Base-by-base conservation (phyloP, 164 flowering plant genomes). In the Nelumbo lutea region DNA sequence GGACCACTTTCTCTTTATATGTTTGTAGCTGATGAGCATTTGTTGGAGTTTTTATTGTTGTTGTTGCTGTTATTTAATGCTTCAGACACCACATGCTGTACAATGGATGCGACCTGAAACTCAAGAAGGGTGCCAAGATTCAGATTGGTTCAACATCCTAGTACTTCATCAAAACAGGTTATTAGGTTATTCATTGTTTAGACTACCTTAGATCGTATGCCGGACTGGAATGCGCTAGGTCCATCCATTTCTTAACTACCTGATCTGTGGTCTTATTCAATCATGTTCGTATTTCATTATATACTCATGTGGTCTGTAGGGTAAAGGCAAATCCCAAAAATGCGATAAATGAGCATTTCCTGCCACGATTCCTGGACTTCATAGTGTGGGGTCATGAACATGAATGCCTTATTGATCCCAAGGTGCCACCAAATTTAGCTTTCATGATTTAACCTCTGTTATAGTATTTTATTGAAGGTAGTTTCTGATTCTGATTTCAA, bases 381-480 rank as follows among this genome's bases (percentile, higher is more conserved):
- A 74, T 95, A 9, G 97, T 95, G 41, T 95, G 99, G 99, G 99
- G 99, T 5, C 99, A 95, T 83, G 99, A 95, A 75, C 99, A 92
- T 79, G 99, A 95, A 79, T 92, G 99, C 72, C 89, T 95, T 47
- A 78, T 89, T 75, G 99, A 95, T 64, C 99, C 99, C 62, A 96
- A 90, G 98, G 99, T 95, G 61, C 46, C 42, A 59, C 39, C 4
- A 15, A 2, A 27, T 14, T 40, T 27, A 10, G 13, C 48, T 75
- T 58, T 53, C 45, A 3, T 72, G 9, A 47, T 27, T 52, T 44
- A 61, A 58, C 51, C 42, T 62, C 4, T 65, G n/a, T 52, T 66
- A 27, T 67, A 63, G 9, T 45, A 65, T 75, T 74, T 71, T 50
- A 70, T 42, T 72, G 48, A 66, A 67, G 52, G 46, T 73, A 42